These are phyloP conservation scores for Pichia sp. DNA, from an alignment of 1,139 yeast species.

Conservation along the genomic window DNA sequence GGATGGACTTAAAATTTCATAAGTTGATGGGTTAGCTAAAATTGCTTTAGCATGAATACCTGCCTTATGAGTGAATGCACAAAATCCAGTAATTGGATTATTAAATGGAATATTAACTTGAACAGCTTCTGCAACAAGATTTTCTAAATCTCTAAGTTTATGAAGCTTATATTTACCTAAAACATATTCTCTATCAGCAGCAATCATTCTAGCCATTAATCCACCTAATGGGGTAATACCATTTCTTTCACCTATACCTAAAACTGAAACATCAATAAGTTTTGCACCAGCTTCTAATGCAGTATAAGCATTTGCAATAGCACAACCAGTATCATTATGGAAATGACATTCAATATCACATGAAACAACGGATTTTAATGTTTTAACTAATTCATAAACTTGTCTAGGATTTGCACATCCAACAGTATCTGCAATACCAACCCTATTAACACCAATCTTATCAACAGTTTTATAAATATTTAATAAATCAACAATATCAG, in stretches of 20 bases:
- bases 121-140: conserved; percentile 93
- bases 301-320: conserved; percentile 96
- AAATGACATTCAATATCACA: conserved; percentile 98
- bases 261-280: conserved; percentile 88
- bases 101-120: conserved; percentile 96
- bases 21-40: conserved; percentile 95
- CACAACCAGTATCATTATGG: conserved; percentile 99
- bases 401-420: conserved; percentile 99
- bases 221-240: conserved; percentile 98
- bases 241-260: conserved; percentile 98
- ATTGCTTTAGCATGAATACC: conserved; percentile 99
- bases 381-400: conserved; percentile 92
- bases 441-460: conserved; percentile 96
- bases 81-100: conserved; percentile 98
- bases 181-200: conserved; percentile 96
- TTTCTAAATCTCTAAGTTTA: conserved; percentile 92
- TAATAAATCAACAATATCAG: conserved; percentile 89
- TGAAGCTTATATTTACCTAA: conserved; percentile 91
- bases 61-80: conserved; percentile 99
- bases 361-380: conserved; percentile 85
- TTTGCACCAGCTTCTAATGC: conserved; percentile 98
- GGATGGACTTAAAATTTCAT: conserved; percentile 89
- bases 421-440: conserved; percentile 98
- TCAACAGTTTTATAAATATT: conserved; percentile 96
- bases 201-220: conserved; percentile 98